phyloP scores from a whole-genome alignment of 306 rosid species.

The Acacia acuminata region DNA sequence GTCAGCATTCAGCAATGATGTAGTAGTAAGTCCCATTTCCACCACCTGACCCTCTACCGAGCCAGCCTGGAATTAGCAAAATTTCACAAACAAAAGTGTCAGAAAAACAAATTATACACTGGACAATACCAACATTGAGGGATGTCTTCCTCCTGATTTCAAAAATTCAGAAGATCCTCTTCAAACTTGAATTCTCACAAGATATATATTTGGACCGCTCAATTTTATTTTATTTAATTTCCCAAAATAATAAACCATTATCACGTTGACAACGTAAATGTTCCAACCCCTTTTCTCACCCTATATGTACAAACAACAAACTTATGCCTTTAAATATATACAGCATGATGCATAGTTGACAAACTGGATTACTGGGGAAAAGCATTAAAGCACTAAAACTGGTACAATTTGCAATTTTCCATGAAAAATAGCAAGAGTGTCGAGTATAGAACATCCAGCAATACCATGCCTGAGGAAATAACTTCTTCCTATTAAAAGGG shows the following conservation, averaged over 20 bases:
- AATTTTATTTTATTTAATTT: neutral
- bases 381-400: neutral
- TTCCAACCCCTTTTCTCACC: slow-evolving; percentile 20
- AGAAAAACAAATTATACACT: slow-evolving; percentile 17
- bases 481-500: neutral
- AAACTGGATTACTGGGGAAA: slow-evolving; percentile 1
- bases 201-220: neutral
- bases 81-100: slow-evolving; percentile 4
- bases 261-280: neutral
- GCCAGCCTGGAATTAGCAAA: slow-evolving; percentile 72
- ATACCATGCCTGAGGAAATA: slow-evolving; percentile 14
- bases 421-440: neutral
- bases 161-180: neutral
- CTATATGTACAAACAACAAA: slow-evolving; percentile 8
- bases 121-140: slow-evolving; percentile 3
- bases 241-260: slow-evolving; percentile 3
- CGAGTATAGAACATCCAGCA: neutral
- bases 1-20: slow-evolving; percentile 81
- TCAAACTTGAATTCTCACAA: neutral
- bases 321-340: neutral
- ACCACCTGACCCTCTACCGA: slow-evolving; percentile 89
- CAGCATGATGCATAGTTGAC: neutral
- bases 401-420: neutral
- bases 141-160: slow-evolving; percentile 8
- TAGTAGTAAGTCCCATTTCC: slow-evolving; percentile 91